Evolutionary conservation across 2,329 filamentous ascomycete species (phyloP).

Genomic region (Cladosporium sp.): DNA sequence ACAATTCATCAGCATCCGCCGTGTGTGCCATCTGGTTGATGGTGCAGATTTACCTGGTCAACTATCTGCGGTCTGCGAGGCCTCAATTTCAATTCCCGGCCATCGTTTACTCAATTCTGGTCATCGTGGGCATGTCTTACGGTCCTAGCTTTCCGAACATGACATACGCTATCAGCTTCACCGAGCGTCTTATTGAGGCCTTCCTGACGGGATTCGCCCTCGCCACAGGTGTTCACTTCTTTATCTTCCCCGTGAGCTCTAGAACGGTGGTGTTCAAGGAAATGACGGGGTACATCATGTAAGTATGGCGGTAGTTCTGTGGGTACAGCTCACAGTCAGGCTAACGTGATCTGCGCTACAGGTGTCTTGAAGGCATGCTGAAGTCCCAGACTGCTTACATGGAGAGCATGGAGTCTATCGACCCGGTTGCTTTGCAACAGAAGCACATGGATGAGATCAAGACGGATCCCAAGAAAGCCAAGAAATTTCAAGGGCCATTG

Average conservation of each 20-base stretch:
- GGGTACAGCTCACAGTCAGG: background rate
- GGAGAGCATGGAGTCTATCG: conserved; percentile 54
- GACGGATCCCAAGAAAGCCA: conserved; percentile 23
- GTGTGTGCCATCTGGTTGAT: conserved; percentile 68
- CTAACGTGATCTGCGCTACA: background rate
- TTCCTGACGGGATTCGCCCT: conserved; percentile 62
- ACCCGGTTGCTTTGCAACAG: conserved; percentile 30
- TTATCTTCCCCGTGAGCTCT: conserved; percentile 61
- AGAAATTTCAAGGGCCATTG: conserved; percentile 36
- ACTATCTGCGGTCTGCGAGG: conserved; percentile 57
- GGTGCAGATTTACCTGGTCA: conserved; percentile 61
- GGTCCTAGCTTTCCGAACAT: conserved; percentile 55
- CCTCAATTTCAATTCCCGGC: conserved; percentile 63
- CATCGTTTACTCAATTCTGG: conserved; percentile 64
- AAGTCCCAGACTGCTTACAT: conserved; percentile 60
- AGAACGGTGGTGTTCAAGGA: conserved; percentile 59
- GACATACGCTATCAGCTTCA: conserved; percentile 46
- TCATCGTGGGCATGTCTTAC: conserved; percentile 57
- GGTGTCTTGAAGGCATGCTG: conserved; percentile 49
- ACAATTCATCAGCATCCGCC: conserved; percentile 67
- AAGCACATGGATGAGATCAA: conserved; percentile 15
- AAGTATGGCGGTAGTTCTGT: background rate
- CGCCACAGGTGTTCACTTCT: conserved; percentile 55
- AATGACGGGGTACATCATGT: conserved; percentile 52
- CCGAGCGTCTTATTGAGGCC: conserved; percentile 50